Base-by-base conservation (phyloP, 768 basidiomycete species). In the Kondoa subrosea region DNA sequence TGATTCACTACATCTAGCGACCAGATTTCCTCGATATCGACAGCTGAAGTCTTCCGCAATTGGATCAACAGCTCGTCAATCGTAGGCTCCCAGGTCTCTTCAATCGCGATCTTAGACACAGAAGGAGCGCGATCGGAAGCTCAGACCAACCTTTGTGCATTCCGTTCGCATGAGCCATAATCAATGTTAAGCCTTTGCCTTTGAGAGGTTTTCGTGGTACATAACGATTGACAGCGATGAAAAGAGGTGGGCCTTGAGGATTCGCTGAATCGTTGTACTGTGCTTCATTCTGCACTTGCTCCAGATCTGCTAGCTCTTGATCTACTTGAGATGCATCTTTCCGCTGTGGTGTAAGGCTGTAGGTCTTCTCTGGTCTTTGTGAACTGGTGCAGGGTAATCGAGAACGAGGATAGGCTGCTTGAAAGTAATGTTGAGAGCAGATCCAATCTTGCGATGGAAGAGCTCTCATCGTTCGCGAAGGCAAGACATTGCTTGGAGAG, bases 121-220 rank as follows among this genome's bases (percentile, higher is more conserved):
- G n/a, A 60, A 40, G 25, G n/a, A 29, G 25, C 62, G 56, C 33
- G 59, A 66, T 59, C 15, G 57, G 3, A 2, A 1, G 2, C 16
- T 17, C 34, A 70, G 82, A 61, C 65, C 84, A 88, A 84, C 92
- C 89, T 76, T 91, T 92, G 60, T 83, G 83, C 72, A 92, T 86
- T 0, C 91, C 90, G 76, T 89, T 92, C 1, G 88, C 89, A 75
- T 92, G 91, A 2, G 83, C 83, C 60, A 88, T 79, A 70, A 91
- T 82, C 64, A 92, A 76, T 0, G 89, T 92, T 12, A 87, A 64
- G 0, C 86, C 83, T 15, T 78, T 40, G 2, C 77, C 27, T 50
- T 30, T 50, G 40, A 50, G 40, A 8, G 40, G 40, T 21, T 50
- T 50, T 21, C 40, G 8, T 8, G 40, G 40, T 50, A 21, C 21